Conservation (phyloP, 2,329 filamentous ascomycete species). For the Verticillium nonalfalfae region DNA sequence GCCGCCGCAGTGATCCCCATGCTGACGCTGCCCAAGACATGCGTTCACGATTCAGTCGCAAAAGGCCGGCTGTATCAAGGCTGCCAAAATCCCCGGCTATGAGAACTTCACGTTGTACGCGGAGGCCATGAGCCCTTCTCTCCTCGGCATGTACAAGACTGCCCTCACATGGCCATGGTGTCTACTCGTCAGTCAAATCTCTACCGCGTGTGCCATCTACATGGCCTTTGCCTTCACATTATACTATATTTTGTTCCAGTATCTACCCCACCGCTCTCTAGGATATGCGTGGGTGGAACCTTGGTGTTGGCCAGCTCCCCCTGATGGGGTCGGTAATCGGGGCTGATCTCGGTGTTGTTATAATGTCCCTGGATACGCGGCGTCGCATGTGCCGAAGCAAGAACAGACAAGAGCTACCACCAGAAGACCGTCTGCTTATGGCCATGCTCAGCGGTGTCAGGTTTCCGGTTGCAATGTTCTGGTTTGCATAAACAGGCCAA, state of each 20-base stretch:
- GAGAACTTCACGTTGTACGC: slow-evolving; percentile 43
- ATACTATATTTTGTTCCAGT: slow-evolving; percentile 50
- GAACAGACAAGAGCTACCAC: slow-evolving; percentile 25
- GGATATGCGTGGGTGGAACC: slow-evolving; percentile 44
- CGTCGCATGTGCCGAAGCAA: slow-evolving; percentile 26
- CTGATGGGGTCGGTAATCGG: slow-evolving; percentile 44
- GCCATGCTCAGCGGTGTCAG: slow-evolving; percentile 45
- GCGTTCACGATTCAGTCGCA: slow-evolving; percentile 41
- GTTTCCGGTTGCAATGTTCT: slow-evolving; percentile 54
- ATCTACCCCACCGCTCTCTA: slow-evolving; percentile 52
- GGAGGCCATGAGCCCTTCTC: slow-evolving; percentile 33
- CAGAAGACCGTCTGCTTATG: slow-evolving; percentile 51
- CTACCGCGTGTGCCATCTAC: slow-evolving; percentile 44
- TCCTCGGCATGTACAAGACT: slow-evolving; percentile 40
- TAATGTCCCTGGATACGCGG: slow-evolving; percentile 32
- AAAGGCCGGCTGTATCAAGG: slow-evolving; percentile 46
- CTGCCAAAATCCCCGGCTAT: slow-evolving; percentile 40
- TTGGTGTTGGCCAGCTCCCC: slow-evolving; percentile 44
- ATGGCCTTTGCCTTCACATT: slow-evolving; percentile 45
- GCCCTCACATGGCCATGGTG: slow-evolving; percentile 47
- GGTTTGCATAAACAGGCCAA: slow-evolving; percentile 53
- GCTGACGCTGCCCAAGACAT: slow-evolving; percentile 55
- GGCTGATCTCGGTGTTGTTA: slow-evolving; percentile 32
- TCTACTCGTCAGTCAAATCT: slow-evolving; percentile 47
- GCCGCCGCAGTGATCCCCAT: slow-evolving; percentile 33